Percentiles rank a stretch among this genome's conserved stretches.
Conservation (phyloP, 192 early-diverging fungal genomes). For the Umbelopsis sp. region DNA sequence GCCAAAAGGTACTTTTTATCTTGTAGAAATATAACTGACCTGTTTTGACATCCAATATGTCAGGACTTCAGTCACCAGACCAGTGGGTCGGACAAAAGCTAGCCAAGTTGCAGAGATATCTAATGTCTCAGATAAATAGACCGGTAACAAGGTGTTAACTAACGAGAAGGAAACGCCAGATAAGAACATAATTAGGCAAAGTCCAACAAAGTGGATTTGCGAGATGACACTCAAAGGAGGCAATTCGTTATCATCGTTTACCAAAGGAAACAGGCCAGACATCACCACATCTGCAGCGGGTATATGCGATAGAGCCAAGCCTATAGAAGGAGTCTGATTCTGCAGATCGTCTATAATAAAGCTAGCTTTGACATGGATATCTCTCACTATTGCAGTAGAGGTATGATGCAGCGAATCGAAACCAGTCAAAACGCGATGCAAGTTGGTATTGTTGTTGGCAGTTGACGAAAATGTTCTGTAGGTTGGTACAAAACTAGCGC, state of each 20-base stretch:
- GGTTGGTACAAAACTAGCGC: slow-evolving; percentile 3
- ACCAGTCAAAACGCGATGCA: slow-evolving; percentile 7
- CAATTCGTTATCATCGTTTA: slow-evolving; percentile 7
- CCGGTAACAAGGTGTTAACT: background rate
- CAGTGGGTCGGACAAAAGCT: background rate
- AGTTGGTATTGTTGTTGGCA: background rate
- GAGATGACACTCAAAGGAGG: background rate
- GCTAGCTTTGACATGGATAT: slow-evolving; percentile 16
- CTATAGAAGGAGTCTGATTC: background rate
- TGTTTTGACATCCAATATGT: slow-evolving; percentile 18
- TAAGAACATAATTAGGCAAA: background rate
- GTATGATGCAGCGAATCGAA: slow-evolving; percentile 17
- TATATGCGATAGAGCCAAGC: background rate
- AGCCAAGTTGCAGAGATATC: background rate
- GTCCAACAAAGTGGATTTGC: background rate
- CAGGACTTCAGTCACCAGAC: background rate
- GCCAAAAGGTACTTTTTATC: background rate
- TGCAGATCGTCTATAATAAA: slow-evolving; percentile 7
- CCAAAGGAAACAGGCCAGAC: slow-evolving; percentile 8
- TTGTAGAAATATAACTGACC: background rate
- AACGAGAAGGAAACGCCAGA: background rate
- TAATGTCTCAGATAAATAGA: background rate
- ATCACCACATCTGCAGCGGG: slow-evolving; percentile 12
- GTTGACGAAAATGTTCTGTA: background rate
- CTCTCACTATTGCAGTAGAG: slow-evolving; percentile 7